A percentile compares a stretch with the other conserved stretches of the same genome.
These are phyloP conservation scores for Amaranthus tricolor DNA, from an alignment of 179 eudicot species.

Conservation along the genomic window DNA sequence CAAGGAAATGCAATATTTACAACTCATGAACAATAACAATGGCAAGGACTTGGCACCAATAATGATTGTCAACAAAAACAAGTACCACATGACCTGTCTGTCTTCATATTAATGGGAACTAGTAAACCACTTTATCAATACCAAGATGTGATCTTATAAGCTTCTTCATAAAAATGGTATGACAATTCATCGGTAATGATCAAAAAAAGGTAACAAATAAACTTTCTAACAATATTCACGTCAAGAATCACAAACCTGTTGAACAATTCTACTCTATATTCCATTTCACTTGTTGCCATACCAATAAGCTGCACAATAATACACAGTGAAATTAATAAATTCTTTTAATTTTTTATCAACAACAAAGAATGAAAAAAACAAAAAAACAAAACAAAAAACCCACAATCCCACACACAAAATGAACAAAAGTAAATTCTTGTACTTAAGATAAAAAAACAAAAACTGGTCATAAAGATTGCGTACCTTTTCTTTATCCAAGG, in stretches of 20 bases:
- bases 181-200: background rate
- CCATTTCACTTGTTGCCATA: conserved; percentile 67
- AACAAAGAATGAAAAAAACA: background rate
- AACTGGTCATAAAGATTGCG: background rate
- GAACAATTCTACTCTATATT: conserved; percentile 61
- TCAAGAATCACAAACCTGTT: conserved; percentile 46
- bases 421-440: background rate
- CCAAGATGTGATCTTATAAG: background rate
- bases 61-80: background rate
- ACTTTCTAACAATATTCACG: background rate
- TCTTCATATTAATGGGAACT: background rate
- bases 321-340: background rate
- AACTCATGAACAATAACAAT: background rate
- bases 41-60: background rate
- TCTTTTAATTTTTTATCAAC: background rate
- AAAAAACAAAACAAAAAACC: background rate
- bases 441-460: background rate
- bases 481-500: conserved; percentile 13
- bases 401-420: background rate
- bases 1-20: background rate
- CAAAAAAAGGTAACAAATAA: background rate
- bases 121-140: background rate
- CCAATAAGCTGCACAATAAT: conserved; percentile 48
- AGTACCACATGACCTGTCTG: background rate
- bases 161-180: background rate